Evolutionary conservation across 2,329 filamentous ascomycete species (phyloP), one percentile per base, ranked within the genome.

Genomic region (Alternaria brassicicola): DNA sequence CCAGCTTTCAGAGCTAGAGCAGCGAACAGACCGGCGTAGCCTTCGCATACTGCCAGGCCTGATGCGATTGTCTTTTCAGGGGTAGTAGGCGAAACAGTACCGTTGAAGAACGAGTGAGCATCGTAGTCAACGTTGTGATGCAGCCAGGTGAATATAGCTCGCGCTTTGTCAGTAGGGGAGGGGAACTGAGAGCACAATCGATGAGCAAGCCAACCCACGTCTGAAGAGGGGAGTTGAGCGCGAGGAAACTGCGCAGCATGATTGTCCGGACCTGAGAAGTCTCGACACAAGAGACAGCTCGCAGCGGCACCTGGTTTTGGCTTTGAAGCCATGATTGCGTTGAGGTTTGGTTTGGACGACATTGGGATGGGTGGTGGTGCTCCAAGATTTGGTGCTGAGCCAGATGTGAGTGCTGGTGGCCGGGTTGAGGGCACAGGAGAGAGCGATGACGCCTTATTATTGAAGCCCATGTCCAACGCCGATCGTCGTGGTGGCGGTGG

Each of bases 41-140:
- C 95, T 76, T 92, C 89, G 71, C 95, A 99, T 10, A 99, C 95
- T 13, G 93, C 93, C 56, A 91, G 83, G 30, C 95, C 95, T 15
- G 85, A 85, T 28, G 87, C 84, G 10, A 98, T 86, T 1, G 90
- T 94, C 30, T 89, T 86, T 31, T 88, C 85, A 0, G 92, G 89
- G 0, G 87, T 89, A 39, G 87, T 88, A 7, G 85, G 82, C 62
- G 87, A 84, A 30, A 96, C 81, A 45, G 82, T 87, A 33, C 88
- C 86, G 55, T 84, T 86, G 72, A 96, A 96, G 80, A 97, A 96
- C 23, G 88, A 85, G 25, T 86, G 83, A 0, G 88, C 87, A 73
- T 98, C 92, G 75, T 98, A 99, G 45, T 84, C 84, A 57, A 99
- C 88, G 69, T 98, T 98, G 77, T 98, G 89, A 78, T 98, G 94